phyloP scores from a whole-genome alignment of 768 basidiomycete genomes.

The Hygrocybe coccinea region DNA sequence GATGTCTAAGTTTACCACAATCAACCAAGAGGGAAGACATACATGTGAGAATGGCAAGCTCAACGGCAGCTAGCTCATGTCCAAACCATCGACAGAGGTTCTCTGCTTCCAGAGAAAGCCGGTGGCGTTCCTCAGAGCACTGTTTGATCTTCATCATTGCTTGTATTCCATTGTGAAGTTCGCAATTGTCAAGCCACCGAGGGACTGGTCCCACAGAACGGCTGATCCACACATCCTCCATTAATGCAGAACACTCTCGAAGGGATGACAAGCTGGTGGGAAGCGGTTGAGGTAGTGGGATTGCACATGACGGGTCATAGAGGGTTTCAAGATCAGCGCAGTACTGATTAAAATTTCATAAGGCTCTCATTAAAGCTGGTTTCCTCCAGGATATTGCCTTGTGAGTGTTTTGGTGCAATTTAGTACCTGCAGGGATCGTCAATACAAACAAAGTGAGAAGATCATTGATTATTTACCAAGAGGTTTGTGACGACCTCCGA shows the following conservation, averaged over 20 bases:
- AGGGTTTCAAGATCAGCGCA: slow-evolving; percentile 23
- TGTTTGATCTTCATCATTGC: slow-evolving; percentile 24
- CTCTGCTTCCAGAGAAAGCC: slow-evolving; percentile 25
- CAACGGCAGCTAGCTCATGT: slow-evolving; percentile 24
- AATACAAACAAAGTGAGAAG: no score
- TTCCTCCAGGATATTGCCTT: slow-evolving; percentile 28
- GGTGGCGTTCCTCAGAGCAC: slow-evolving; percentile 27
- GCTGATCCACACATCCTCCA: slow-evolving; percentile 37
- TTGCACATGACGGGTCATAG: slow-evolving; percentile 16
- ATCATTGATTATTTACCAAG: slow-evolving; percentile 24
- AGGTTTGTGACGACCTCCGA: slow-evolving; percentile 25
- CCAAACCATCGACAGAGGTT: slow-evolving; percentile 36
- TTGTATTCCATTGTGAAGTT: slow-evolving; percentile 29
- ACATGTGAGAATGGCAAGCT: slow-evolving; percentile 13
- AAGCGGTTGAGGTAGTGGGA: slow-evolving; percentile 32
- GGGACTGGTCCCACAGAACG: slow-evolving; percentile 12
- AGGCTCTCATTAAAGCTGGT: slow-evolving; percentile 25
- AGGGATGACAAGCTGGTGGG: slow-evolving; percentile 27
- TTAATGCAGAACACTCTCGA: slow-evolving; percentile 21
- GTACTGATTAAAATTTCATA: slow-evolving; percentile 28
- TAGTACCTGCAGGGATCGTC: slow-evolving; percentile 24
- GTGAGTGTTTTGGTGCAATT: slow-evolving; percentile 31
- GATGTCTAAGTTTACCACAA: slow-evolving; percentile 2
- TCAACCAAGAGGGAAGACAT: background rate
- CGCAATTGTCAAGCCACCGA: slow-evolving; percentile 31